Percentiles rank a stretch among this genome's conserved stretches.
Conservation (phyloP, 805 yeast species). For the Osmozyma mogii region DNA sequence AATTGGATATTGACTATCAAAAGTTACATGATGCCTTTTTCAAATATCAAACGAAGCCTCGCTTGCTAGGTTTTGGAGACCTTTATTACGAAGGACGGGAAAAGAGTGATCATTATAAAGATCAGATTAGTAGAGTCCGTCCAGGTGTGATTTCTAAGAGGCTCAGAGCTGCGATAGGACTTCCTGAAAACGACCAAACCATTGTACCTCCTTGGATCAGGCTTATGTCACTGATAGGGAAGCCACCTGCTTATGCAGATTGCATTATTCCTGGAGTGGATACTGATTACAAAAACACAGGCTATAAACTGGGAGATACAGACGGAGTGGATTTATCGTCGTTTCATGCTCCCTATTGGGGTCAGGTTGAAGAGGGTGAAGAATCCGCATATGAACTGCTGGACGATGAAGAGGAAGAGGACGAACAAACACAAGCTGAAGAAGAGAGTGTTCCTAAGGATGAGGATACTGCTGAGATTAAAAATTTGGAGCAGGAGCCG, state of each 20-base stretch:
- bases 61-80: constrained; percentile 63
- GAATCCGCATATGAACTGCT: too few relatives aligned
- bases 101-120: constrained; percentile 30
- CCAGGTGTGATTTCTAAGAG: constrained; percentile 67
- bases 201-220: constrained; percentile 75
- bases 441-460: too few relatives aligned
- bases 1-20: constrained; percentile 77
- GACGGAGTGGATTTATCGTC: too few relatives aligned
- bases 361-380: too few relatives aligned
- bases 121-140: constrained; percentile 29
- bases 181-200: constrained; percentile 36
- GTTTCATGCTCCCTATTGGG: too few relatives aligned
- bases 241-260: constrained; percentile 76
- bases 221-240: constrained; percentile 61
- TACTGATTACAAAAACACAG: constrained; percentile 26
- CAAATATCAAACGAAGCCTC: constrained; percentile 70
- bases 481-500: too few relatives aligned
- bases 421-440: too few relatives aligned
- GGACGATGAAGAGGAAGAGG: too few relatives aligned
- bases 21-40: constrained; percentile 82
- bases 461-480: too few relatives aligned
- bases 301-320: constrained; percentile 23
- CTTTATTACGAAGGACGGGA: constrained; percentile 74
- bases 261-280: constrained; percentile 48
- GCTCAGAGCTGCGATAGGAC: constrained; percentile 62